These are phyloP conservation scores for Carpinus fangiana DNA, from an alignment of 306 rosid genomes.

Conservation along the genomic window DNA sequence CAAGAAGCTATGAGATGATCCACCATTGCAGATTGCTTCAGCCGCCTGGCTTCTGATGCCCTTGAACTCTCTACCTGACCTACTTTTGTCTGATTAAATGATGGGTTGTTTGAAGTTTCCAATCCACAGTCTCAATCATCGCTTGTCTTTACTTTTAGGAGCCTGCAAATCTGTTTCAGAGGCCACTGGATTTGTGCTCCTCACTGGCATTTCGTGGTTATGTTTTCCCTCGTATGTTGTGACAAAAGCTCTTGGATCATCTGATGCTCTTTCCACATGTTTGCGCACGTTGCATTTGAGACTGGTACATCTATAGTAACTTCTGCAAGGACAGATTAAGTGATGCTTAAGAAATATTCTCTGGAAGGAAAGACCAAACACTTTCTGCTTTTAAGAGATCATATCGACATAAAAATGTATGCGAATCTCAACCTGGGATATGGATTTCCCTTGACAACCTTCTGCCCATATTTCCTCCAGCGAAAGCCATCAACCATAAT, in stretches of 20 bases:
- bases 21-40: not conserved
- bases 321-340: conserved; percentile 49
- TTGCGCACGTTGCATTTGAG: conserved; percentile 79
- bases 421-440: conserved; percentile 60
- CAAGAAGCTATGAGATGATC: conserved; percentile 3
- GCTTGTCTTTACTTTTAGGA: conserved; percentile 44
- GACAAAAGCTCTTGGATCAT: conserved; percentile 81
- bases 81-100: not conserved
- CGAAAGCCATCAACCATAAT: conserved; percentile 78
- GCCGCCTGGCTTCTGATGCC: not conserved
- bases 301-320: conserved; percentile 88
- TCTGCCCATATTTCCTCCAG: conserved; percentile 99
- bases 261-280: conserved; percentile 89
- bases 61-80: not conserved
- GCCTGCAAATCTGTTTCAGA: conserved; percentile 54
- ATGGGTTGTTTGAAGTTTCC: not conserved
- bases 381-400: not conserved
- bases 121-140: conserved; percentile 20
- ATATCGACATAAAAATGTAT: not conserved
- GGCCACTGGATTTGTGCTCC: conserved; percentile 43
- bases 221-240: conserved; percentile 96
- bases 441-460: conserved; percentile 91
- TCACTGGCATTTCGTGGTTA: conserved; percentile 81
- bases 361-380: not conserved
- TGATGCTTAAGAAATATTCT: not conserved